Base-by-base conservation (phyloP, 106 monocot species). In the Dioscorea zingiberensis region DNA sequence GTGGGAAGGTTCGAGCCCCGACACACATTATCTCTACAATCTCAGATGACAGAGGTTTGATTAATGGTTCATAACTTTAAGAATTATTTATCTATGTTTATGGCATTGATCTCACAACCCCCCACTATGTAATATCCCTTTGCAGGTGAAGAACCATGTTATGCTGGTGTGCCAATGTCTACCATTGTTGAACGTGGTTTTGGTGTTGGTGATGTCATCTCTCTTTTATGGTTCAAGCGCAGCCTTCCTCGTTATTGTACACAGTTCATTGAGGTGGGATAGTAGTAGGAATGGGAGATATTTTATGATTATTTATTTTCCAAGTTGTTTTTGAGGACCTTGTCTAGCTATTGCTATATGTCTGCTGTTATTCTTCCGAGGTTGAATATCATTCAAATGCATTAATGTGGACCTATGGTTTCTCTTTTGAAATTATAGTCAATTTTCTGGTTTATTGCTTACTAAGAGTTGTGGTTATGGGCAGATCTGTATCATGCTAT, bases 11-110 rank as follows among this genome's bases (percentile, higher is more conserved):
- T 45, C 83, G 91, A 18, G 91, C 97, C 17, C 97, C 97, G 47
- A 97, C 97, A 63, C 97, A 97, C 75, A 92, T 97, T 48, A 89
- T 97, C 66, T 97, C 97, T 55, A 97, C 97, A 11, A 97, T 97
- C 65, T 88, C 97, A 49, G 97, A 97, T 69, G 97, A 97, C 46
- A 85, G 97, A 97, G 97, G 97, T 97, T 73, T 75, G 74, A 60
- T 68, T 64, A 6, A 60, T 54, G 29, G 7, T 22, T 65, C 4
- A 6, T 38, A 6, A 1, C 4, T 38, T 2, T 2, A 38, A 38
- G 38, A 2, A 10, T 38, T 38, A 10, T 6, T 6, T 38, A 10
- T 38, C 4, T 38, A 38, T 38, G 38, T 0, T 6, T 38, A 0
- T 38, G 10, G 3, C 10, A 10, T 38, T 10, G 6, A 2, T 38